A percentile compares a stretch with the other conserved stretches of the same genome.
Evolutionary conservation across 2,329 filamentous ascomycete species (phyloP).

Genomic region (Beauveria scarabaeidicola): DNA sequence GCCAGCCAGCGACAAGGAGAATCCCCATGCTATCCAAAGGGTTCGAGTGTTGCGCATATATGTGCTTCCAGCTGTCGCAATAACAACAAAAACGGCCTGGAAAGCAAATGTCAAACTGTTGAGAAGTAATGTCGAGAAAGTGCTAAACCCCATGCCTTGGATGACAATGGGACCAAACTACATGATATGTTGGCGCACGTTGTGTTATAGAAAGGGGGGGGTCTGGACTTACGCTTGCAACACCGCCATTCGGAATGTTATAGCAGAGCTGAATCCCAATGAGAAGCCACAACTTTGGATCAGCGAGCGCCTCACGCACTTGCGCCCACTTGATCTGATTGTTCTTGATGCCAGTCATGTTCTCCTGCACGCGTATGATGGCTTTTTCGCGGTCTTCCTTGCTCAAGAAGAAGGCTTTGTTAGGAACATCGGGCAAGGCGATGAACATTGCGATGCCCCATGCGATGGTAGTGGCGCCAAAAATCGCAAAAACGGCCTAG

Average conservation of each 20-base stretch:
- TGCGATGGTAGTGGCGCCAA: constrained; percentile 4
- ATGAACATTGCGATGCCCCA: constrained; percentile 13
- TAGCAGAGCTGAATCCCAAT: constrained; percentile 18
- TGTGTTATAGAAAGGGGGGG: not conserved
- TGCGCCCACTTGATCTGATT: constrained; percentile 20
- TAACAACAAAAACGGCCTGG: constrained; percentile 19
- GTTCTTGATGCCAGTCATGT: constrained; percentile 28
- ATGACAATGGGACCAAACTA: constrained; percentile 21
- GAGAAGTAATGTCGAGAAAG: constrained; percentile 17
- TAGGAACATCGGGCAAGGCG: constrained; percentile 18
- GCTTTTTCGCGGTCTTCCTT: constrained; percentile 22
- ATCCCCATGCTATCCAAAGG: constrained; percentile 19
- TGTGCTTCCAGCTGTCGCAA: constrained; percentile 16
- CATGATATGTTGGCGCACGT: constrained; percentile 1
- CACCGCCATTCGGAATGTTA: constrained; percentile 24
- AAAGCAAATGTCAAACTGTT: constrained; percentile 15
- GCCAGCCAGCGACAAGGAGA: constrained; percentile 16
- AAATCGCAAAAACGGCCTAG: constrained; percentile 11
- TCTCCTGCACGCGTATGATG: constrained; percentile 21
- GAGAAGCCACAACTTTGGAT: constrained; percentile 21
- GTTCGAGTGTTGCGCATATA: constrained; percentile 19
- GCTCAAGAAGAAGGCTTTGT: constrained; percentile 21
- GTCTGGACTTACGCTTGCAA: constrained; percentile 15
- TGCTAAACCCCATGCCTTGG: constrained; percentile 18
- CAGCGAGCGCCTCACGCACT: constrained; percentile 18